Conservation (phyloP, 495 filamentous ascomycete genomes). For the Ascobolus immersus region DNA sequence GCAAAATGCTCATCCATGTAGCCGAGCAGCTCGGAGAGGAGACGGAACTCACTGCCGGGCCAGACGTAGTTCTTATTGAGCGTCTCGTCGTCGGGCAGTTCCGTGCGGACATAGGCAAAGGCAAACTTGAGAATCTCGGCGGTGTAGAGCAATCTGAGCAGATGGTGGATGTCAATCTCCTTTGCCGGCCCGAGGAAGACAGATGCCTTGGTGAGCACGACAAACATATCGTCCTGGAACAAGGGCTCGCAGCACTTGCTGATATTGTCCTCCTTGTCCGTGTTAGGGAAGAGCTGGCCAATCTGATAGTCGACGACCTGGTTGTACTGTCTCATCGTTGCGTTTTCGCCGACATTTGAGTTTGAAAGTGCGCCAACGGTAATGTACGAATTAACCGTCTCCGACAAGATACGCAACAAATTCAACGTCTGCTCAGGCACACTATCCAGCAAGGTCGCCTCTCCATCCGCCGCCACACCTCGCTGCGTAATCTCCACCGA, state of each 20-base stretch:
- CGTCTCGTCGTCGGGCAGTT: background rate
- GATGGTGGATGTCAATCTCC: conserved; percentile 48
- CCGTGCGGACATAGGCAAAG: conserved; percentile 23
- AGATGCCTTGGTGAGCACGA: conserved; percentile 57
- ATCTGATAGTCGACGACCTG: conserved; percentile 47
- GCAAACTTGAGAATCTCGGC: conserved; percentile 80
- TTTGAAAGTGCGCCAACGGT: conserved; percentile 44
- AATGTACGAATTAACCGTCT: conserved; percentile 66
- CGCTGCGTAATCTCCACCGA: conserved; percentile 80
- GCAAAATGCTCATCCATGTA: conserved; percentile 1
- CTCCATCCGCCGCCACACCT: conserved; percentile 51
- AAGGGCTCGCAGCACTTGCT: conserved; percentile 36
- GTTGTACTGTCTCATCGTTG: conserved; percentile 38
- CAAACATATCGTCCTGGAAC: conserved; percentile 52
- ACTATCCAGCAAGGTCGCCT: conserved; percentile 54
- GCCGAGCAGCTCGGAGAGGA: conserved; percentile 16
- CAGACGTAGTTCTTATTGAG: background rate
- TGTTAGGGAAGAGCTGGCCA: conserved; percentile 38
- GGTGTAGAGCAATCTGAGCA: conserved; percentile 72
- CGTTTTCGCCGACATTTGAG: conserved; percentile 30
- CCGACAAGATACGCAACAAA: conserved; percentile 70
- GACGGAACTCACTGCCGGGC: background rate
- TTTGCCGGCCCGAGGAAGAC: conserved; percentile 45
- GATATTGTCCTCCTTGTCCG: conserved; percentile 13
- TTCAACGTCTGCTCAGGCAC: conserved; percentile 59